Conservation (phyloP, 768 basidiomycete species). For the Mycena indigotica region DNA sequence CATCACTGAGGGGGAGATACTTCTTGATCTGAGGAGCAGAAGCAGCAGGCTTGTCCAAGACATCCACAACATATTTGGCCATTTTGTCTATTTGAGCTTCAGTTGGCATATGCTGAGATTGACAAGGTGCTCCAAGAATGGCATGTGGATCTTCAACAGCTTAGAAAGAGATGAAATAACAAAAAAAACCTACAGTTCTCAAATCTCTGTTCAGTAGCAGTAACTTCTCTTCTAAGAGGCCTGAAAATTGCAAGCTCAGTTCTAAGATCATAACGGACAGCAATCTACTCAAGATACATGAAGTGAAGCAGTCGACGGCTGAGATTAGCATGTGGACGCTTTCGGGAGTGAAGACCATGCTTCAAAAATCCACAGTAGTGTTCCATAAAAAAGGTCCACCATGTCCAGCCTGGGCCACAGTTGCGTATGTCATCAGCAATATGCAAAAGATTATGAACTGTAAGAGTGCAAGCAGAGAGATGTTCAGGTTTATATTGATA, state of each 20-base stretch:
- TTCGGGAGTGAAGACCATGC: conserved; percentile 17
- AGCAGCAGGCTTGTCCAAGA: neutral
- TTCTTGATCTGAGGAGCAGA: neutral
- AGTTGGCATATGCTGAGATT: neutral
- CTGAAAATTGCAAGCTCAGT: neutral
- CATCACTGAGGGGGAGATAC: neutral
- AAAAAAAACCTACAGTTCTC: neutral
- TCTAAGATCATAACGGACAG: neutral
- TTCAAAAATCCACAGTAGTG: conserved; percentile 26
- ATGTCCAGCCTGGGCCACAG: conserved; percentile 27
- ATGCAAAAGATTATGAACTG: conserved; percentile 28
- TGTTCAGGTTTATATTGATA: conserved; percentile 15
- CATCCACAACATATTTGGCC: neutral
- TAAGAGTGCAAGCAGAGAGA: conserved; percentile 22
- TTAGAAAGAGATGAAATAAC: neutral
- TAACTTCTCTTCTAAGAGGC: neutral
- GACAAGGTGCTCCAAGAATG: neutral
- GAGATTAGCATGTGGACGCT: conserved; percentile 22
- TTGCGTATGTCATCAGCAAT: conserved; percentile 22
- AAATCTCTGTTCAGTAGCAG: neutral
- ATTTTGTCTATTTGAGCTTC: neutral
- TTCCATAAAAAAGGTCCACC: conserved; percentile 32
- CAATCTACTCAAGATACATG: neutral
- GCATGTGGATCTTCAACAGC: neutral
- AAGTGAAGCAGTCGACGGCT: neutral